Conservation (phyloP, 495 filamentous ascomycete genomes). For the Penicillium pulvis region DNA sequence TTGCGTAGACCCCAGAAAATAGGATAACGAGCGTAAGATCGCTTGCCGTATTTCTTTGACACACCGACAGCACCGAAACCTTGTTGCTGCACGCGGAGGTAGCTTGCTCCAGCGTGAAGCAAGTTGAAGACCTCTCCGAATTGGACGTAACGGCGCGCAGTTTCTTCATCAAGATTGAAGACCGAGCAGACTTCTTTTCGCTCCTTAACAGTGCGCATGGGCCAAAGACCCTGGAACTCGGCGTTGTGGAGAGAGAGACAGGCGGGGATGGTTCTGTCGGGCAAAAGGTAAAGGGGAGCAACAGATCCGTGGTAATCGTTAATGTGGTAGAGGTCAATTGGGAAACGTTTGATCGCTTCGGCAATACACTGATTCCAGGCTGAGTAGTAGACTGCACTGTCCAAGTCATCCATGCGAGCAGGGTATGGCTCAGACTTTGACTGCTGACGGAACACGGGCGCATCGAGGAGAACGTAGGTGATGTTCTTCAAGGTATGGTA, state of each 20-base stretch:
- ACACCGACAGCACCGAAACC: conserved; percentile 78
- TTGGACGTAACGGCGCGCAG: conserved; percentile 49
- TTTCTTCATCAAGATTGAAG: conserved; percentile 57
- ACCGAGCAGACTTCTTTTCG: conserved; percentile 68
- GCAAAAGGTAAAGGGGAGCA: conserved; percentile 70
- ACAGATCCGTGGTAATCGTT: conserved; percentile 80
- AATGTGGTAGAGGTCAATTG: conserved; percentile 76
- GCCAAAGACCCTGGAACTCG: conserved; percentile 76
- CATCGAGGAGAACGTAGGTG: conserved; percentile 71
- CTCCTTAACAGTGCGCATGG: conserved; percentile 72
- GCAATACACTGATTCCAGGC: conserved; percentile 76
- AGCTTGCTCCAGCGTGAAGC: conserved; percentile 71
- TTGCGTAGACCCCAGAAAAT: conserved; percentile 77
- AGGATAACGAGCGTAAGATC: conserved; percentile 72
- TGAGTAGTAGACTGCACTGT: conserved; percentile 70
- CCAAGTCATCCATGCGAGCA: conserved; percentile 72
- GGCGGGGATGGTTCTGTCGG: conserved; percentile 48
- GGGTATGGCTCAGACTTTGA: conserved; percentile 70
- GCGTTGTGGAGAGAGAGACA: conserved; percentile 63
- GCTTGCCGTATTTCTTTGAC: conserved; percentile 73
- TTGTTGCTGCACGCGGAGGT: conserved; percentile 72
- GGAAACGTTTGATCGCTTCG: conserved; percentile 59
- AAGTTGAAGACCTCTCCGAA: conserved; percentile 73
- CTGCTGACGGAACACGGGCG: conserved; percentile 71
- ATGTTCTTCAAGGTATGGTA: conserved; percentile 69